Conservation (phyloP, 345 rosid genomes). For the Gossypium stocksii region DNA sequence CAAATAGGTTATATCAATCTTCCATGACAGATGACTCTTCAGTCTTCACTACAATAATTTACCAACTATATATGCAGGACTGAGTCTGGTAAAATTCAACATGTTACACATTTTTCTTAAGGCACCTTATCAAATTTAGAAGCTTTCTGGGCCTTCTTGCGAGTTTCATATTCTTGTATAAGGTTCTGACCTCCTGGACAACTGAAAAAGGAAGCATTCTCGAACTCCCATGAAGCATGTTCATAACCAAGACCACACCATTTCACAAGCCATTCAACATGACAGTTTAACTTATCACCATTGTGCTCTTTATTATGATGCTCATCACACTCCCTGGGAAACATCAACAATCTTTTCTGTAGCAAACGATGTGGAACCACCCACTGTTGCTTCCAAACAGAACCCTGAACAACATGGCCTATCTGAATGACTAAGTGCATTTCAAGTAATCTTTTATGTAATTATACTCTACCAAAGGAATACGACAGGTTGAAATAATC, state of each 20-base stretch:
- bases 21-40: neutral
- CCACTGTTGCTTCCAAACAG: slow-evolving; percentile 42
- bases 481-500: neutral
- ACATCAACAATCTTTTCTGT: slow-evolving; percentile 27
- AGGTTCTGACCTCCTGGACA: slow-evolving; percentile 34
- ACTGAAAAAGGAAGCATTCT: slow-evolving; percentile 32
- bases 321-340: slow-evolving; percentile 21
- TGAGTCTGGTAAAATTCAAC: neutral
- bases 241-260: slow-evolving; percentile 59
- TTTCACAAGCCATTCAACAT: slow-evolving; percentile 55
- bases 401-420: slow-evolving; percentile 26
- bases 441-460: neutral
- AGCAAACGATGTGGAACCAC: slow-evolving; percentile 42
- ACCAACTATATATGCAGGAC: neutral
- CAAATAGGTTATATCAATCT: neutral
- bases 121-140: slow-evolving; percentile 30
- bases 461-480: neutral
- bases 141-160: slow-evolving; percentile 26
- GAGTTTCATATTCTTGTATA: slow-evolving; percentile 39
- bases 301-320: neutral
- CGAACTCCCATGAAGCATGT: slow-evolving; percentile 57
- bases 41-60: neutral
- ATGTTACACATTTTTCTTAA: neutral
- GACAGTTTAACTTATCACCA: slow-evolving; percentile 18
- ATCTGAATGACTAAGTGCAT: neutral